phyloP scores from a whole-genome alignment of 2,329 filamentous ascomycete species.

The Colletotrichum sp. region DNA sequence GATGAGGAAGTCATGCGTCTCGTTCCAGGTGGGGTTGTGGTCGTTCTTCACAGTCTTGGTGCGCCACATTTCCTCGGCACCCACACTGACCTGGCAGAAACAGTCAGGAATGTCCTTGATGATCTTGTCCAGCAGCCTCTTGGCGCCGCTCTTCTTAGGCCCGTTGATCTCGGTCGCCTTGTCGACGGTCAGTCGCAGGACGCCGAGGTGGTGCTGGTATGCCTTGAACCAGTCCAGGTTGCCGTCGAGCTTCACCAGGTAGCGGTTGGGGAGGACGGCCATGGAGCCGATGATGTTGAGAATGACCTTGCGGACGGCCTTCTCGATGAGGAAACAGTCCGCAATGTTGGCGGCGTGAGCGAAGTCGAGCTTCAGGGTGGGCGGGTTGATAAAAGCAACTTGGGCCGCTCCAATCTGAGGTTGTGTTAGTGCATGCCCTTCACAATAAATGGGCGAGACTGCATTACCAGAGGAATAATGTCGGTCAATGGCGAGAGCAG shows the following conservation, averaged over 20 bases:
- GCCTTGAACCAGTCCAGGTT: constrained; percentile 54
- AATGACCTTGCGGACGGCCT: constrained; percentile 48
- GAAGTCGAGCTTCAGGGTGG: constrained; percentile 49
- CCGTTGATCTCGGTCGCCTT: constrained; percentile 40
- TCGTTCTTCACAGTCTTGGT: constrained; percentile 44
- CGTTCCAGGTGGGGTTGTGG: constrained; percentile 49
- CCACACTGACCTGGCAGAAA: constrained; percentile 47
- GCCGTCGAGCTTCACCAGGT: constrained; percentile 50
- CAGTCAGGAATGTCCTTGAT: constrained; percentile 52
- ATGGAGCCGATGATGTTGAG: constrained; percentile 48
- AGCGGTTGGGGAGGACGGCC: constrained; percentile 53
- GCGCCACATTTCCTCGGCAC: constrained; percentile 47
- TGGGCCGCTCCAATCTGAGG: constrained; percentile 51
- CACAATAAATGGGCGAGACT: neutral
- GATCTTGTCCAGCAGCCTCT: constrained; percentile 45
- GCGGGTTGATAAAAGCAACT: constrained; percentile 54
- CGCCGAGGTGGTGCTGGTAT: constrained; percentile 46
- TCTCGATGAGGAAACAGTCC: constrained; percentile 44
- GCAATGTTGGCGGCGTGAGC: constrained; percentile 51
- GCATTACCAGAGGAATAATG: constrained; percentile 47
- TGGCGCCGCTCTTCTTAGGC: constrained; percentile 35
- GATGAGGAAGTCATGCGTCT: constrained; percentile 53
- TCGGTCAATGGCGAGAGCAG: constrained; percentile 50
- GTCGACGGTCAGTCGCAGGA: constrained; percentile 48
- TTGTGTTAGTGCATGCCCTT: neutral